Base-by-base conservation (phyloP, 192 early-diverging fungal genomes). In the Coemansia sp. region DNA sequence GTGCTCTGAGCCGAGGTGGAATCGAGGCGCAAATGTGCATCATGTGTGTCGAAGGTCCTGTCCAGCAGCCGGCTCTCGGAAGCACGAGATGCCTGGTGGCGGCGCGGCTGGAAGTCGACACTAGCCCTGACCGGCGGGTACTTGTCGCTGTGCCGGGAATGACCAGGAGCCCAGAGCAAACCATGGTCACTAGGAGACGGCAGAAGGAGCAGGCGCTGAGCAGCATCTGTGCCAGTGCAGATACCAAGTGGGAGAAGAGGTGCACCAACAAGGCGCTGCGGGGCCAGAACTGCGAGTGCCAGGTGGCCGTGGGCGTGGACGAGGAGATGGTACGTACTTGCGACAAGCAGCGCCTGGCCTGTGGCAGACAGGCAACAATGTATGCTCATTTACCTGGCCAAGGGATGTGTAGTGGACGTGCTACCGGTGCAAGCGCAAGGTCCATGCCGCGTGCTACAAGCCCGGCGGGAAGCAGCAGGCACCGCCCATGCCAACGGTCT, bases 41-140 rank as follows among this genome's bases (percentile, higher is more conserved):
- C 7, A 20, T 73, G 32, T 46, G 58, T 20, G 63, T 65, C 11
- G 69, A 73, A 19, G 69, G 69, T 10, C 49, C 54, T 6, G 48
- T 62, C 20, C 58, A 60, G 28, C 16, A 50, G 9, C 62, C 69
- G 3, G 49, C 63, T 0, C 63, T 65, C 3, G 69, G 69, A 11
- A 61, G 50, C 38, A 31, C 42, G 23, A 16, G 46, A 14, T 61
- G 57, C n/a, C 7, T 41, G 0, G 36, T 31, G 35, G 58, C 69
- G 14, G 47, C 61, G 49, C 14, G 28, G 6, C 19, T 73, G 20
- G 54, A 57, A 18, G 53, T 59, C 31, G 58, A 61, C 36, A 50
- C 51, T n/a, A 44, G 61, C n/a, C 38, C 26, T 2, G 29, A 53
- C 1, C 51, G 47, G 17, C 43, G 29, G 13, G 57, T 65, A 22